A percentile compares a stretch with the other conserved stretches of the same genome.
Evolutionary conservation across 2,329 filamentous ascomycete genomes (phyloP).

Genomic region (Fusarium austroafricanum): DNA sequence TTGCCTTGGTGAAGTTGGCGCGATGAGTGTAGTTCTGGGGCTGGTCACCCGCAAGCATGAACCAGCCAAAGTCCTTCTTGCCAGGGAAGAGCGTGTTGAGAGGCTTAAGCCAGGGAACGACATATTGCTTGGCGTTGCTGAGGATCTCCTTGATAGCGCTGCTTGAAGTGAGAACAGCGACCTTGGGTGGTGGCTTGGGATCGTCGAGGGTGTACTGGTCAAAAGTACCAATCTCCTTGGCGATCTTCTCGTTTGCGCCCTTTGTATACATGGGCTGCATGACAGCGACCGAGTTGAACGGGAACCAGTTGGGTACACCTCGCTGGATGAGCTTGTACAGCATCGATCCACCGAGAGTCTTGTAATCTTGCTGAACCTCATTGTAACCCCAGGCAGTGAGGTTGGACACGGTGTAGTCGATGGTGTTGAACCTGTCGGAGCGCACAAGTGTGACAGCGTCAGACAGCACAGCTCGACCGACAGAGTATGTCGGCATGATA

Average conservation of each 20-base stretch:
- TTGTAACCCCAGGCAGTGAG: slow-evolving; percentile 60
- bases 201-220: slow-evolving; percentile 50
- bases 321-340: slow-evolving; percentile 60
- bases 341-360: slow-evolving; percentile 57
- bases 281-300: slow-evolving; percentile 55
- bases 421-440: slow-evolving; percentile 69
- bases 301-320: slow-evolving; percentile 59
- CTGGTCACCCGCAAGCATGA: slow-evolving; percentile 54
- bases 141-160: slow-evolving; percentile 50
- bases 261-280: slow-evolving; percentile 61
- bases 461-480: slow-evolving; percentile 67
- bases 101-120: slow-evolving; percentile 50
- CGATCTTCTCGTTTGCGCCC: slow-evolving; percentile 54
- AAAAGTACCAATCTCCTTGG: slow-evolving; percentile 53
- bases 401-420: slow-evolving; percentile 57
- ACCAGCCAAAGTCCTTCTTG: slow-evolving; percentile 54
- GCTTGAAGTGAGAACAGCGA: slow-evolving; percentile 43
- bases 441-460: slow-evolving; percentile 70
- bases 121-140: slow-evolving; percentile 48
- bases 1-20: slow-evolving; percentile 46
- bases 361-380: slow-evolving; percentile 45
- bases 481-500: slow-evolving; percentile 58
- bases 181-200: slow-evolving; percentile 50
- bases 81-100: slow-evolving; percentile 50
- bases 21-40: slow-evolving; percentile 49